Percentiles rank a stretch among this genome's conserved stretches.
Conservation (phyloP, 1,284 basidiomycete species). For the Athelia psychrophila region DNA sequence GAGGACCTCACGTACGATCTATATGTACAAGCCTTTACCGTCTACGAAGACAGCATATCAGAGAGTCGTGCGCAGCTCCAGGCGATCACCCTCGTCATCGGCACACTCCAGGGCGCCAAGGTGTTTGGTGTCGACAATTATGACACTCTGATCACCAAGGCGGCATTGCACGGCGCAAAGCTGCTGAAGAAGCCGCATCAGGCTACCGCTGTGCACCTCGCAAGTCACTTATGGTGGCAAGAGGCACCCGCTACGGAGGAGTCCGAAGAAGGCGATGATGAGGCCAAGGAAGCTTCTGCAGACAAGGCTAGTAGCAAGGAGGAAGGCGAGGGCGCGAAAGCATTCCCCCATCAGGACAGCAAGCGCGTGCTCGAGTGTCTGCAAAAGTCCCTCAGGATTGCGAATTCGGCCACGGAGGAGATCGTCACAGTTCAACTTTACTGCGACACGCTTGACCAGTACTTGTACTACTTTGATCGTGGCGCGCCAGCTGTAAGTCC, state of each 20-base stretch:
- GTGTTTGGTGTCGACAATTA: conserved; percentile 93
- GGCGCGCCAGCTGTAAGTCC: conserved; percentile 80
- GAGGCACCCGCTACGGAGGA: conserved; percentile 46
- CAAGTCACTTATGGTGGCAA: conserved; percentile 98
- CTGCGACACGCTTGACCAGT: conserved; percentile 90
- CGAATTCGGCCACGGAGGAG: conserved; percentile 91
- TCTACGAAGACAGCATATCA: conserved; percentile 94
- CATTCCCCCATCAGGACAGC: conserved; percentile 89
- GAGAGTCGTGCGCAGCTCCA: conserved; percentile 91
- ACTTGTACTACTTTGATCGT: conserved; percentile 91
- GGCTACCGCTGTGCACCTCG: conserved; percentile 89
- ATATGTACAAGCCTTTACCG: conserved; percentile 93
- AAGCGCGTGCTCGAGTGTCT: conserved; percentile 94
- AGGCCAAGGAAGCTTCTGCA: conserved; percentile 23
- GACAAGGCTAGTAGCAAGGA: conserved; percentile 40
- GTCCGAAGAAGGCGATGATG: conserved; percentile 28
- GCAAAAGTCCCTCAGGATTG: conserved; percentile 91
- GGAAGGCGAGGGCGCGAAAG: conserved; percentile 44
- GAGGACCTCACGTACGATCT: conserved; percentile 95
- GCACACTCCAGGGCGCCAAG: conserved; percentile 77
- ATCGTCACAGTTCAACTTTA: conserved; percentile 93
- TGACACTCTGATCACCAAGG: conserved; percentile 94
- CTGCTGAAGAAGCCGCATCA: conserved; percentile 96
- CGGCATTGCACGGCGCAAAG: conserved; percentile 91
- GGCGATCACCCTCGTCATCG: conserved; percentile 90